Conservation (phyloP, 371 early-diverging fungal species). For the Coemansia sp. region DNA sequence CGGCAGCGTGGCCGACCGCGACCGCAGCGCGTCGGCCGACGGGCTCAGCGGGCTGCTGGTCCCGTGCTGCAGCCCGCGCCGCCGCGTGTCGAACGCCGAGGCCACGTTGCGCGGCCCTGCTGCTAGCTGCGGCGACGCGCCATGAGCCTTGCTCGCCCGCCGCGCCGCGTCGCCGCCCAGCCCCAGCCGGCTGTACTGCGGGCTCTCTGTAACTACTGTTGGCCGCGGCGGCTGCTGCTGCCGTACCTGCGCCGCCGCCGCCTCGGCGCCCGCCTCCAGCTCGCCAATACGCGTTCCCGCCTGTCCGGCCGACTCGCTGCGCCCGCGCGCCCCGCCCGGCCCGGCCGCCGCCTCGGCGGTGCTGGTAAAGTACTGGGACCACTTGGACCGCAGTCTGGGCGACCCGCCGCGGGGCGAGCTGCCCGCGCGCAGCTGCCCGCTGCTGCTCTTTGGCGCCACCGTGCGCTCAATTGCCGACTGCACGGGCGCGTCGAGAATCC, state of each 20-base stretch:
- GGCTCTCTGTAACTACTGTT: background rate
- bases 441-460: constrained; percentile 21
- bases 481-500: constrained; percentile 21
- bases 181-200: background rate
- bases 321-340: constrained; percentile 2
- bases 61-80: constrained; percentile 1
- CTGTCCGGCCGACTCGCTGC: constrained; percentile 25
- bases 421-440: constrained; percentile 7
- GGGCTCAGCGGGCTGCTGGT: constrained; percentile 20
- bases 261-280: background rate
- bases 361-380: constrained; percentile 48
- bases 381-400: constrained; percentile 23
- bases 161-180: constrained; percentile 1
- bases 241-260: background rate
- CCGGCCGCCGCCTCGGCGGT: constrained; percentile 10
- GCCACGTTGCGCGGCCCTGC: background rate
- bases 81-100: constrained; percentile 22
- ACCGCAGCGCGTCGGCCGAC: constrained; percentile 16
- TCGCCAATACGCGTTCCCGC: background rate
- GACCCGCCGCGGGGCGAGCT: constrained; percentile 1
- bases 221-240: background rate
- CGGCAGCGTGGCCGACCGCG: constrained; percentile 44
- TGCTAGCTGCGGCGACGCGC: background rate
- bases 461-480: constrained; percentile 37
- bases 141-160: constrained; percentile 1